Evolutionary conservation across 2,329 filamentous ascomycete genomes (phyloP), one percentile per base, ranked within the genome.

Genomic region (Cordyceps sp.): DNA sequence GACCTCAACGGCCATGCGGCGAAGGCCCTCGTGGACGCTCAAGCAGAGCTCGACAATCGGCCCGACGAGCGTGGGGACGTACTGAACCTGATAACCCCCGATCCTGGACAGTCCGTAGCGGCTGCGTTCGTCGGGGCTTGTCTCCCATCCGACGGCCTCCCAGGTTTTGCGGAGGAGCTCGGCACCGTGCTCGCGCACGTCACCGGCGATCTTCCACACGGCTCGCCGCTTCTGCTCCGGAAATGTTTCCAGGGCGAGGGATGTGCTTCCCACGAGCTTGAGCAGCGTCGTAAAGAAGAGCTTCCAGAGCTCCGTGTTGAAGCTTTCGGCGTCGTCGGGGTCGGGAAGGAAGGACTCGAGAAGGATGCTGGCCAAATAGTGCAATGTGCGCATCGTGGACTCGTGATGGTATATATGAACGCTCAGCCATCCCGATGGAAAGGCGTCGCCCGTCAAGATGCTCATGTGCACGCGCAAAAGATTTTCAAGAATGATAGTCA

Each of bases 161-260:
- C 90, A 98, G 6, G 80, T 88, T 19, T 73, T 70, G 37, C 79
- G 73, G 22, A 98, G 61, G 8, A 98, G 63, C 31, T 88, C 81
- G 4, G 90, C 88, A 13, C 92, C 90, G 41, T 84, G 71, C 52
- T 96, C 86, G 34, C 90, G 72, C 31, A 98, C 84, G 55, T 98
- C 92, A 6, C 90, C 90, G 4, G 88, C 90, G 49, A 98, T 94
- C 59, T 96, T 98, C 90, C 92, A 98, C 2, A 96, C 88, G 1
- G 90, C 88, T 34, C 90, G 67, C 29, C 90, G 68, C 58, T 96
- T 98, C 57, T 98, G 90, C 52, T 98, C 92, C 0, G 90, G 85
- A 48, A 94, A 96, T 0, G 86, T 93, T 50, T 98, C 90, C 24
- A 98, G 67, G 0, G 90, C 86, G 15, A 98, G 66, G 0, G 79